Evolutionary conservation across 2,329 filamentous ascomycete genomes (phyloP), one percentile per base, ranked within the genome.

Genomic region (Geoglossum cookeanum): DNA sequence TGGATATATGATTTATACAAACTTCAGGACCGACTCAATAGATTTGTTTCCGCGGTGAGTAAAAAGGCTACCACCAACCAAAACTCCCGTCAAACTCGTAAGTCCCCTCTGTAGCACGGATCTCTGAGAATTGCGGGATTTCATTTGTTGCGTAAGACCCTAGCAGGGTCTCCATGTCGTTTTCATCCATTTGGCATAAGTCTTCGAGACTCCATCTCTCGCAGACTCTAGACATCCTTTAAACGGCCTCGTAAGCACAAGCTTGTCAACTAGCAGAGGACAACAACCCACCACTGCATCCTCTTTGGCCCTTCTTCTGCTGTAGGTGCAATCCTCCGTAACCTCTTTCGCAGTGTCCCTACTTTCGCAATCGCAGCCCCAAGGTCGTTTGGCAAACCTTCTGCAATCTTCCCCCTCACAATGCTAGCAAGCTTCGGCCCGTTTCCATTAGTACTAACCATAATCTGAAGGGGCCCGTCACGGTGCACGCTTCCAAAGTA

Each of bases 401-500:
- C 77, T 17, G 88, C 90, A 62, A 98, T 95, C 66, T 85, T 81
- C 66, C 84, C 79, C 57, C 91, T 76, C 55, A 98, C 85, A 53
- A 90, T 83, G 63, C 87, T 91, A 8, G 92, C 92, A 61, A 98
- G 73, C 67, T 91, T 83, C 0, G 92, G 92, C 0, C 92, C 92
- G 68, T 95, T 96, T 56, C 92, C 92, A 68, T 97, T 98, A 39
- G 92, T 98, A 72, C 87, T 94, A 64, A 98, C 91, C 92, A 98
- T 98, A 65, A 98, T 84, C 74, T 98, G 92, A 60, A 98, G 71
- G 4, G 92, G 92, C 0, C 92, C 92, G 68, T 98, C 92, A 55
- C 92, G 84, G 71, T 98, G 87, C 44, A 96, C 84, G 67, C 86
- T 92, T 61, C 92, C 92, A 72, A 98, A 98, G 75, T 96, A 98